Evolutionary conservation across 1,284 basidiomycete species (phyloP), one percentile per base, ranked within the genome.

Genomic region (Trichosporon coremiiforme): DNA sequence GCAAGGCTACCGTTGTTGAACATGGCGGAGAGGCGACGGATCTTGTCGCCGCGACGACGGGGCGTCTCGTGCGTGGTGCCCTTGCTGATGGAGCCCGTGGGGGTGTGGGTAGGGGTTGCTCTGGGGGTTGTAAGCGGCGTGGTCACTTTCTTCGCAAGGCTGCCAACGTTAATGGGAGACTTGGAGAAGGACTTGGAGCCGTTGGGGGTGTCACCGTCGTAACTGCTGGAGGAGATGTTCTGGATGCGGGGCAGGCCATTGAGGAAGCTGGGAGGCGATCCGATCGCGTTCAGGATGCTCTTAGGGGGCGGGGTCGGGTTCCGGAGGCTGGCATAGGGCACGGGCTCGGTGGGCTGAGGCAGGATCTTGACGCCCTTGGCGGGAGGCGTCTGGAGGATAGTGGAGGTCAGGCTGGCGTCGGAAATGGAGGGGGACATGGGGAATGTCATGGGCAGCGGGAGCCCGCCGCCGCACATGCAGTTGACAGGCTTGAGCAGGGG

Each of bases 81-180:
- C 57, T 60, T 60, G 29, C 57, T 60, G 57, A 60, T 31, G 17
- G 57, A 60, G 29, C 57, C 57, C 8, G 25, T 31, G 15, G 57
- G 57, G 13, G 57, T 33, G 31, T 60, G 57, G 7, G 57, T 60
- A 4, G 57, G 57, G 15, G 57, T 60, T 17, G 15, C 57, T 33
- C 31, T 60, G 57, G 29, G 29, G 31, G 29, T 60, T 10, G 29
- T 33, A 33, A n/a, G 29, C 29, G 57, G 57, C 15, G 57, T 60
- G 57, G 57, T n/a, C 17, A 33, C 17, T 22, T 60, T 60, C 57
- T 60, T 60, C 17, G 31, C 57, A 22, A 60, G 7, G 57, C 57
- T 60, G 55, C 55, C 55, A 20, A 57, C 55, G 55, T 20, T 57
- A 20, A 57, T 57, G 55, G 55, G 55, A 57, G 55, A 57, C 55